Evolutionary conservation across 306 rosid species (phyloP).

Genomic region (Corylus americana): DNA sequence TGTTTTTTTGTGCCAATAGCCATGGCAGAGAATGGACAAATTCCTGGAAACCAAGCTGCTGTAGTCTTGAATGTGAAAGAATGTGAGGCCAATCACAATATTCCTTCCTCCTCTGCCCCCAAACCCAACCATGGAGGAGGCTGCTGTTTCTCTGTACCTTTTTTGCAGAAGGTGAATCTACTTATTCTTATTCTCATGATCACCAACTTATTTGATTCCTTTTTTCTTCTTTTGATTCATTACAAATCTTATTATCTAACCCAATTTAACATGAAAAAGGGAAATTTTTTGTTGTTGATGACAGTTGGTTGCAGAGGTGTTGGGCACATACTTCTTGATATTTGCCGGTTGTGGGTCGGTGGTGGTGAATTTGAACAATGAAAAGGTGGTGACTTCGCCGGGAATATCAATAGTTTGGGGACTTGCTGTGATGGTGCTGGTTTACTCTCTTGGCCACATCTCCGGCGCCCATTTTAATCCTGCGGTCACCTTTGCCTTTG

Average conservation of each 20-base stretch:
- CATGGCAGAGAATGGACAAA: slow-evolving; percentile 54
- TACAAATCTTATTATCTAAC: not conserved
- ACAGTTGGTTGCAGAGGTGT: slow-evolving; percentile 71
- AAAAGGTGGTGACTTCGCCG: slow-evolving; percentile 50
- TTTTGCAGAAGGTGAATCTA: slow-evolving; percentile 69
- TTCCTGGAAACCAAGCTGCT: slow-evolving; percentile 34
- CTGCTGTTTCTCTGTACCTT: slow-evolving; percentile 34
- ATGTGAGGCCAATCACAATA: slow-evolving; percentile 18
- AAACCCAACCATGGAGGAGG: slow-evolving; percentile 14
- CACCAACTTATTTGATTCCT: not conserved
- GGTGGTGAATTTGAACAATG: slow-evolving; percentile 48
- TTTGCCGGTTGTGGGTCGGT: slow-evolving; percentile 76
- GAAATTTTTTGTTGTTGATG: slow-evolving; percentile 3
- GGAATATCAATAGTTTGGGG: slow-evolving; percentile 82
- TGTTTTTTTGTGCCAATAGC: not conserved
- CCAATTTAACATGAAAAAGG: not conserved
- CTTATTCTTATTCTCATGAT: not conserved
- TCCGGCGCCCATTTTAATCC: slow-evolving; percentile 94
- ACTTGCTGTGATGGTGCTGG: slow-evolving; percentile 52
- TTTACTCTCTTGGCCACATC: slow-evolving; percentile 79
- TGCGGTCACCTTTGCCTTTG: slow-evolving; percentile 86
- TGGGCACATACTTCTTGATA: slow-evolving; percentile 80
- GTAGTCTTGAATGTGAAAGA: slow-evolving; percentile 41
- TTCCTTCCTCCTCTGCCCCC: slow-evolving; percentile 1
- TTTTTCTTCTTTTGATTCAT: not conserved